Base-by-base conservation (phyloP, 2,329 filamentous ascomycete genomes). In the Botryotinia convoluta region DNA sequence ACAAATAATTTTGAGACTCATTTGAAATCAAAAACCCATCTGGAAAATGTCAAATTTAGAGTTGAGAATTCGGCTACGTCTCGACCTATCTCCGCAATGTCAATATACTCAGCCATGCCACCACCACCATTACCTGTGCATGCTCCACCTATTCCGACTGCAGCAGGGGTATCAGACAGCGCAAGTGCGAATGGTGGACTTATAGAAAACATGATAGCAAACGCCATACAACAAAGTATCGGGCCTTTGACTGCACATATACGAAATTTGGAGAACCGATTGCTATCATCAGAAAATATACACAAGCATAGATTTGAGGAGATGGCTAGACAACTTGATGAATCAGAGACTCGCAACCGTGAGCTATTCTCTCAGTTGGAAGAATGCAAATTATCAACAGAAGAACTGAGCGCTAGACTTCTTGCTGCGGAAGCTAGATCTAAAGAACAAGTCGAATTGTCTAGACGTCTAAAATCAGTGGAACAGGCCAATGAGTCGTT, bases 121-220 rank as follows among this genome's bases (percentile, higher is more conserved):
- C 70, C 60, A 26, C 70, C 70, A 1, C 44, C 70, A n/a, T 4
- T 68, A 8, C 65, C 65, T 39, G 29, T 60, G n/a, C 20, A 37
- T n/a, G 8, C 59, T 16, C 39, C 61, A 59, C 22, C 32, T 9
- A 10, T 29, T 5, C 6, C 9, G 0, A 35, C 51, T 18, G 14
- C 29, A 18, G 9, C 10, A 42, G 48, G 35, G 18, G 1, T 68
- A 4, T 35, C 65, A 16, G 70, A 68, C 3, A 48, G 14, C 14
- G 20, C 48, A 2, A 37, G 22, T n/a, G 20, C 62, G 8, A 68
- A 60, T 68, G 70, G 70, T n/a, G 62, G 70, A 4, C 54, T 72
- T 32, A 16, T 72, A 35, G 70, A 72, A 29, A 48, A 26, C 10
- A 68, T 72, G 45, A 68, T 72, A 26, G 62, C 62, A 54, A 68